These are phyloP conservation scores for Colletotrichum agaves DNA, from an alignment of 2,329 filamentous ascomycete genomes.

Conservation along the genomic window DNA sequence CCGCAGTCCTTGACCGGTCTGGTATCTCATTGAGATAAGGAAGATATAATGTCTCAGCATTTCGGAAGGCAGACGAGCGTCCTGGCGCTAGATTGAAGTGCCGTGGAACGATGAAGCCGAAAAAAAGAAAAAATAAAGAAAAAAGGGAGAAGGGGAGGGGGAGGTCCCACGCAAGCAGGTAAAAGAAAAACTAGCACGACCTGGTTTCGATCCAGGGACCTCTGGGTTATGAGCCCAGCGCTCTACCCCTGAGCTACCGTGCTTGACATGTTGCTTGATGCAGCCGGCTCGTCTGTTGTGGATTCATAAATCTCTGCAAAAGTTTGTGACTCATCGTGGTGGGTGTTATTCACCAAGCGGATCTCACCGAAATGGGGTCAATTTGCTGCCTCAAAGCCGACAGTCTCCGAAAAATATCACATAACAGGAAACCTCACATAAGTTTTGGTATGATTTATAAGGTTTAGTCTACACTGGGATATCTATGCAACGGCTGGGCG, in stretches of 20 bases:
- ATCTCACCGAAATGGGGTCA: not conserved
- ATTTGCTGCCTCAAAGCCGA: not conserved
- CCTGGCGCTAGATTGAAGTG: not conserved
- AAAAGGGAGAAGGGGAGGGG: too few relatives aligned
- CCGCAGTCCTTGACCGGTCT: too few relatives aligned
- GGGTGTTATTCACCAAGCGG: not conserved
- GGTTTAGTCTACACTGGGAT: slow-evolving; percentile 31
- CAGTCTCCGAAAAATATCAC: slow-evolving; percentile 2
- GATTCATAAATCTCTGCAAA: rapidly evolving
- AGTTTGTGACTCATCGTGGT: slow-evolving; percentile 17
- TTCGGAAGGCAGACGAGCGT: not conserved
- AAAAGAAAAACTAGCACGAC: slow-evolving; percentile 20
- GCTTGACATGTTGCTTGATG: not conserved
- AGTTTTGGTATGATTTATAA: not conserved
- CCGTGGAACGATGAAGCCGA: not conserved
- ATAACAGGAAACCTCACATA: not conserved
- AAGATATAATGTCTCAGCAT: not conserved
- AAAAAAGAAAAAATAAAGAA: too few relatives aligned
- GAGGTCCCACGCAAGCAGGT: too few relatives aligned
- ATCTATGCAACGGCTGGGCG: slow-evolving; percentile 30
- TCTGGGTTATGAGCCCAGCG: slow-evolving; percentile 39
- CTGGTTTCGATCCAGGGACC: slow-evolving; percentile 38
- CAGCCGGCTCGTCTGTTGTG: rapidly evolving
- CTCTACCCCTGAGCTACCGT: slow-evolving; percentile 38
- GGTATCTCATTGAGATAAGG: too few relatives aligned